Evolutionary conservation across 148 eudicot species (phyloP).

Genomic region (Limonium bicolor): DNA sequence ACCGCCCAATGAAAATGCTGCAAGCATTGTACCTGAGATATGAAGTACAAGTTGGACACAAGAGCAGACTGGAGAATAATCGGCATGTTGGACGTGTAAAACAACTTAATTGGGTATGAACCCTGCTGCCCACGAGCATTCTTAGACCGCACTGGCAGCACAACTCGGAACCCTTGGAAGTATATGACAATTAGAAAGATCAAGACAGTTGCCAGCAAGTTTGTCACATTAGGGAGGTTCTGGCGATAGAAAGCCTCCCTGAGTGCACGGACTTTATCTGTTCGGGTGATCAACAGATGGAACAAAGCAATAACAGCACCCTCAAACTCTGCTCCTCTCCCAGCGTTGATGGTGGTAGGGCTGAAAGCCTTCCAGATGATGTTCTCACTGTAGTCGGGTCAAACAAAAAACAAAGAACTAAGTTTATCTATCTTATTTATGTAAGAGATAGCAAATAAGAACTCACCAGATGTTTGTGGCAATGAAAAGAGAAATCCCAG

Average conservation of each 20-base stretch:
- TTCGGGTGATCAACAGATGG: slow-evolving; percentile 42
- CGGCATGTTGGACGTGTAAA: slow-evolving; percentile 84
- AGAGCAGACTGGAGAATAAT: slow-evolving; percentile 64
- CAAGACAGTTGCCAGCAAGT: slow-evolving; percentile 14
- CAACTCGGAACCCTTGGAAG: slow-evolving; percentile 19
- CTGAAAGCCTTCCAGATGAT: slow-evolving; percentile 68
- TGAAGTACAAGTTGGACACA: slow-evolving; percentile 57
- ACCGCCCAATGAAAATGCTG: not conserved
- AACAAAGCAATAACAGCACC: slow-evolving; percentile 62
- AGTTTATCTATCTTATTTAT: not conserved
- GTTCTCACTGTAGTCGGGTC: slow-evolving; percentile 26
- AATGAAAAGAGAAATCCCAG: slow-evolving; percentile 74
- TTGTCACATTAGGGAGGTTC: slow-evolving; percentile 24
- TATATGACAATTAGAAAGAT: slow-evolving; percentile 14
- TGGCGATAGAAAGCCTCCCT: slow-evolving; percentile 64
- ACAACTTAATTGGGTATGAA: slow-evolving; percentile 53
- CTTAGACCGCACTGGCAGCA: slow-evolving; percentile 23
- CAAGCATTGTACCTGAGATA: slow-evolving; percentile 36
- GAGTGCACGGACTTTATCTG: slow-evolving; percentile 45
- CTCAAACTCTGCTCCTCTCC: slow-evolving; percentile 57
- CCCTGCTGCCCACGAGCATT: slow-evolving; percentile 63
- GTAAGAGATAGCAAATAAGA: not conserved
- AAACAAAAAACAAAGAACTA: not conserved
- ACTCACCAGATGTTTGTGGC: slow-evolving; percentile 75
- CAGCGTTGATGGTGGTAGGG: slow-evolving; percentile 48